Base-by-base conservation (phyloP, 495 filamentous ascomycete species). In the Pseudevernia furfuracea region DNA sequence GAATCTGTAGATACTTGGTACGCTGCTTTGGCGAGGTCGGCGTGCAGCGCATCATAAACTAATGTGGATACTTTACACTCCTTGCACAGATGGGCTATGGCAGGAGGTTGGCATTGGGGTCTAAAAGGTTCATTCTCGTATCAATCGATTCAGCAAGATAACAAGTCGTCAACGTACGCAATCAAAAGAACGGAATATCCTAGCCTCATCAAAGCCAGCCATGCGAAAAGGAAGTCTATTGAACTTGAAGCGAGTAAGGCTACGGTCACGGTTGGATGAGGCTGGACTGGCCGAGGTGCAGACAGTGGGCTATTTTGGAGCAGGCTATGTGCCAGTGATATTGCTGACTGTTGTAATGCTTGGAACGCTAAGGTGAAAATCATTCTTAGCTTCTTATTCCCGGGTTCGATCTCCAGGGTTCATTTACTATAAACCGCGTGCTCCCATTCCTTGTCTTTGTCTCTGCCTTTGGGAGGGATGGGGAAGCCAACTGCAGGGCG, bases 171-270 rank as follows among this genome's bases (percentile, higher is more conserved):
- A 32, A 64, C 73, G 62, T 71, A 80, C 73, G 82, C 82, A 58
- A 86, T 75, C 17, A 85, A 70, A 23, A 86, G 67, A 17, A 83
- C 78, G 1, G 73, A 68, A 67, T 72, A 75, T 21, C 82, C 82
- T 38, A 79, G 67, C 44, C 76, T 68, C 59, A 82, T 77, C 59
- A 85, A 69, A 3, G 73, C 81, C 4, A 86, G 74, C 80, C 82
- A 85, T 2, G 71, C 70, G 52, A 82, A 74, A 0, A 85, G 67
- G 48, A 85, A 80, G 34, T 81, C 74, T 14, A 73, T 43, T 0
- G 77, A 79, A 59, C 80, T 86, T 3, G 74, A 65, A 52, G 77
- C 78, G 0, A 86, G 68, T 19, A 86, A 67, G 0, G 77, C 83
- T 9, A 82, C 73, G 1, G 44, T 68, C n/a, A 48, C 17, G n/a